Evolutionary conservation across 2,329 filamentous ascomycete species (phyloP).

Genomic region (Aspergillus neotritici): DNA sequence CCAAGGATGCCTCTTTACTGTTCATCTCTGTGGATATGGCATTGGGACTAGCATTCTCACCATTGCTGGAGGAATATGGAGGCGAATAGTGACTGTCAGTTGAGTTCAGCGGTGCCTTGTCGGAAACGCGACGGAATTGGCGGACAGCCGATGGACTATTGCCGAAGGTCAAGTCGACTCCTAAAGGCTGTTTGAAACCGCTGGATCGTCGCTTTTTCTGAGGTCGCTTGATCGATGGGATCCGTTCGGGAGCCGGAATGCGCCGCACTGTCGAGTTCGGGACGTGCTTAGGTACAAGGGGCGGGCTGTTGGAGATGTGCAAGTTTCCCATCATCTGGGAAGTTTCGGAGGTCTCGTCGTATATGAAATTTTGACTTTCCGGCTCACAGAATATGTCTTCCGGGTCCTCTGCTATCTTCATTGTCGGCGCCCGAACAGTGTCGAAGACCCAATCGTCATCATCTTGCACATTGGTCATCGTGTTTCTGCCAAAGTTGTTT

Average conservation of each 20-base stretch:
- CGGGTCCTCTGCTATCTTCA: constrained; percentile 54
- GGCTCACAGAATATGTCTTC: constrained; percentile 42
- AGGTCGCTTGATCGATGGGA: constrained; percentile 38
- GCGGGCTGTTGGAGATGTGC: constrained; percentile 39
- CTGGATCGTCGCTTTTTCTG: constrained; percentile 41
- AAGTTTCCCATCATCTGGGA: constrained; percentile 38
- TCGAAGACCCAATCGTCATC: constrained; percentile 94
- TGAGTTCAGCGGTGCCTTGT: constrained; percentile 44
- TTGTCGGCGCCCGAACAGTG: constrained; percentile 69
- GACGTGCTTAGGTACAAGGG: constrained; percentile 45
- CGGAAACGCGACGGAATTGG: constrained; percentile 83
- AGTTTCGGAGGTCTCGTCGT: constrained; percentile 35
- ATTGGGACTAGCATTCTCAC: constrained; percentile 39
- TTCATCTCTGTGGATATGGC: constrained; percentile 27
- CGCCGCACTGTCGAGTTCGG: constrained; percentile 53
- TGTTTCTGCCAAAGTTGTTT: constrained; percentile 44
- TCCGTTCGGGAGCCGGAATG: constrained; percentile 41
- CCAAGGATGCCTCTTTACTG: constrained; percentile 77
- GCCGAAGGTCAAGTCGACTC: constrained; percentile 86
- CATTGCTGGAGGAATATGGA: constrained; percentile 25
- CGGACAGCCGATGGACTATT: constrained; percentile 89
- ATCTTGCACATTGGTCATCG: constrained; percentile 56
- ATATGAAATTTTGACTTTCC: constrained; percentile 27
- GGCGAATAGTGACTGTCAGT: constrained; percentile 18
- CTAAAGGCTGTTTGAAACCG: constrained; percentile 68